Base-by-base conservation (phyloP, 768 basidiomycete genomes). In the Lanmaoa rubissima region DNA sequence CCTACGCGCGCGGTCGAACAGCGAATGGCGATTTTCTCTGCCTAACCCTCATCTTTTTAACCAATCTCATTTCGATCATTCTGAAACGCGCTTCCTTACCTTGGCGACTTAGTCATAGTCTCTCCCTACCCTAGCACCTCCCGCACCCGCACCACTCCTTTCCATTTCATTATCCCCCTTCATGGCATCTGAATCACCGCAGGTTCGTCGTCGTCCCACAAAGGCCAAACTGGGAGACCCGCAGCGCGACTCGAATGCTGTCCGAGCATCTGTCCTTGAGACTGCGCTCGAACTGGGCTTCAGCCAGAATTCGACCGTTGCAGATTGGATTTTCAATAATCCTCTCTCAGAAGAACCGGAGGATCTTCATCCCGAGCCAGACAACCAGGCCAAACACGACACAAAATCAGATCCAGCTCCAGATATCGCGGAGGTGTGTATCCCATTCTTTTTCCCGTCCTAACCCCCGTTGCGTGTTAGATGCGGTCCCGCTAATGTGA, bases 201-300 rank as follows among this genome's bases (percentile, higher is more conserved):
- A 64, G 38, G 47, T 59, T 28, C 72, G 61, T 38, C 71, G 67
- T 59, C 69, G 72, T 16, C 72, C 67, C 34, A 62, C 73, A 10
- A 65, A 59, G 54, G 48, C 47, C 1, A 70, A 69, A 40, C 40
- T 19, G 11, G 21, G n/a, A 1, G 46, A 42, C 31, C 4, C 49
- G 1, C 58, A 58, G 21, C 81, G 85, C 40, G 76, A 84, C 64
- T 86, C 86, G 1, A 81, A 76, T 69, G 68, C 79, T 14, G 75
- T 90, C 19, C 80, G 88, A 16, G 87, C 88, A 1, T 89, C 87
- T 16, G 87, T 90, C 24, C 80, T 90, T 40, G 87, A 90, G 64
- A 85, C 79, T 8, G 88, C 88, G 8, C 76, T 90, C 39, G 75
- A 87, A 66, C 79, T 90, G 13, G 88, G 88, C 4, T 66, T 90